Evolutionary conservation across 805 yeast species (phyloP), one percentile per base, ranked within the genome.

Genomic region (Metschnikowia lachancei): DNA sequence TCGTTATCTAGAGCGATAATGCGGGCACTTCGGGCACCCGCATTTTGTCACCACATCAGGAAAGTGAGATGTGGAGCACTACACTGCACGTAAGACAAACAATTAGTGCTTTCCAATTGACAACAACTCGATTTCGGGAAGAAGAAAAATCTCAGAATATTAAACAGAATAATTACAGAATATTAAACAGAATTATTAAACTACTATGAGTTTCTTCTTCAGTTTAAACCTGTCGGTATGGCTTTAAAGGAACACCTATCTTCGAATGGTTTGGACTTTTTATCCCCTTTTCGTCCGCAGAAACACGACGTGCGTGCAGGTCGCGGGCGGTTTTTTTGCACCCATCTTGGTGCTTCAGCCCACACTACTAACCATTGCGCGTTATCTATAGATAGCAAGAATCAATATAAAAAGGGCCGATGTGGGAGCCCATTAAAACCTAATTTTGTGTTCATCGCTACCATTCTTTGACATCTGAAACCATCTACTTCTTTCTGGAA

Each of bases 301-400:
- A 14, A 19, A 37, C 26, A 5, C 10, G 14, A 38, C 34, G 16
- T 38, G 39, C 24, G 31, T 49, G 53, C 55, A 51, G 53, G 46
- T 14, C 36, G 32, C 19, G 24, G 24, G 16, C 11, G 29, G 55
- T 33, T 33, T 36, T 50, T 54, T 54, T 54, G 56, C 58, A 54
- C 58, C 58, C 58, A 50, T 46, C 36, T 34, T 37, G 55, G 57
- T 30, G 30, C 19, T 22, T 17, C 16, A 18, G 45, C 46, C 54
- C 54, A 34, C 19, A 16, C 34, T 18, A 11, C 10, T 14, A 20
- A 16, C 16, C 34, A 30, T 18, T 40, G 31, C 43, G 47, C 47
- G 22, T 35, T 11, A 39, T 45, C 43, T 39, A 28, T 39, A 29
- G 43, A 39, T 45, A 39, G 28, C 40, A 17, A 22, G 35, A 17